Percentiles rank a stretch among this genome's conserved stretches.
These are phyloP conservation scores for Tetraselmis chui DNA, from an alignment of 139 green algal species.

Conservation along the genomic window DNA sequence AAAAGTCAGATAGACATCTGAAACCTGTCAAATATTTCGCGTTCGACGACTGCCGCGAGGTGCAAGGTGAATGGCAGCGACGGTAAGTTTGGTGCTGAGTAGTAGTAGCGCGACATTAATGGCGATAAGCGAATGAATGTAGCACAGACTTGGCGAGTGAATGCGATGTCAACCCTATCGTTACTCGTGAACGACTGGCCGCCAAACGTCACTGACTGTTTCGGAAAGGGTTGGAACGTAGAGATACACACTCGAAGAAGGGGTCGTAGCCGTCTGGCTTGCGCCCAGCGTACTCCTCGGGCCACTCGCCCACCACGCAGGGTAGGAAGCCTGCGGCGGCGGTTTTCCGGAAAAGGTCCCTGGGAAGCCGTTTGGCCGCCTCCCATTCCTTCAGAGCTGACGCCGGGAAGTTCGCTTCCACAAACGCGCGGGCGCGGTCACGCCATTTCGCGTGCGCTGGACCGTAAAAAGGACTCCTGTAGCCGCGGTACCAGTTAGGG, in stretches of 20 bases:
- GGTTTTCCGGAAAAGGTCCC: slow-evolving; percentile 22
- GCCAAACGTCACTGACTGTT: too few species aligned
- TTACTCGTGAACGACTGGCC: too few species aligned
- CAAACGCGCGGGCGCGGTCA: slow-evolving; percentile 17
- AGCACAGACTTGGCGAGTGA: too few species aligned
- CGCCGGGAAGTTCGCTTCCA: slow-evolving; percentile 19
- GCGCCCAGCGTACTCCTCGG: neutral
- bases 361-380: slow-evolving; percentile 20
- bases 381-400: slow-evolving; percentile 22
- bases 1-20: too few species aligned
- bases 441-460: slow-evolving; percentile 4
- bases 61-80: too few species aligned
- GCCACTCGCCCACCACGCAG: slow-evolving; percentile 23
- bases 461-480: slow-evolving; percentile 5
- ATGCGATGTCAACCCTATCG: too few species aligned
- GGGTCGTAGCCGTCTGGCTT: slow-evolving; percentile 5
- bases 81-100: too few species aligned
- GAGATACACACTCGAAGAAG: slow-evolving; percentile 2
- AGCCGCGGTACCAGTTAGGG: slow-evolving; percentile 10
- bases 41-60: too few species aligned
- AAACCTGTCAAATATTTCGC: too few species aligned
- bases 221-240: too few species aligned
- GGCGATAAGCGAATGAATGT: too few species aligned
- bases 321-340: slow-evolving; percentile 21
- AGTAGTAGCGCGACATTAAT: too few species aligned